Evolutionary conservation across 768 basidiomycete species (phyloP).

Genomic region (Leucocoprinus birnbaumii): DNA sequence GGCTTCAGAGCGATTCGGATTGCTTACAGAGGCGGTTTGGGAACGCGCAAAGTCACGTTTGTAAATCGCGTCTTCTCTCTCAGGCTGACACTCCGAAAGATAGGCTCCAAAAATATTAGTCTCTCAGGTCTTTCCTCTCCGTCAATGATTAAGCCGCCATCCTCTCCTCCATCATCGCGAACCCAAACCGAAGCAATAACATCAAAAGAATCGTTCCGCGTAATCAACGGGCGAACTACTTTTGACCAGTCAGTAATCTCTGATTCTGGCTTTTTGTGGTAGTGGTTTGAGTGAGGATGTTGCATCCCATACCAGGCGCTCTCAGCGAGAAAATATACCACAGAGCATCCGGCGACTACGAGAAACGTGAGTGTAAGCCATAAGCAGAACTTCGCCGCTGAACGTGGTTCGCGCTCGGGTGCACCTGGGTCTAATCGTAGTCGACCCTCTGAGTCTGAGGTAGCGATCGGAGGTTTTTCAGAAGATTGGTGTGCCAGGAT

Average conservation of each 20-base stretch:
- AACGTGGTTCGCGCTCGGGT: constrained; percentile 8
- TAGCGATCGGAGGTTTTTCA: too few relatives aligned
- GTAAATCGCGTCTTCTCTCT: constrained; percentile 22
- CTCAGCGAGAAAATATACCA: neutral
- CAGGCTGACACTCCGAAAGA: constrained; percentile 25
- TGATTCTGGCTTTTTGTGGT: neutral
- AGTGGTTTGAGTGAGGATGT: constrained; percentile 4
- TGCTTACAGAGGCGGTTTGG: constrained; percentile 30
- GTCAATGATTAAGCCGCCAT: neutral
- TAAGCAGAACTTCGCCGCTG: constrained; percentile 6
- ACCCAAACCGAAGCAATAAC: constrained; percentile 19
- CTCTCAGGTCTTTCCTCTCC: constrained; percentile 12
- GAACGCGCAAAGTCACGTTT: constrained; percentile 24
- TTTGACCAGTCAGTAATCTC: constrained; percentile 5
- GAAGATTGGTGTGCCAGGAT: too few relatives aligned
- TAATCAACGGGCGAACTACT: constrained; percentile 18
- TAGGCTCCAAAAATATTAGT: constrained; percentile 24
- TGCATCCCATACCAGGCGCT: neutral
- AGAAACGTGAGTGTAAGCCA: neutral
- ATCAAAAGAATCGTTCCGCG: constrained; percentile 15
- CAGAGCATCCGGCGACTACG: neutral
- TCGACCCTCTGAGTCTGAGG: too few relatives aligned
- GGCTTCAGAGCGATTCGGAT: neutral
- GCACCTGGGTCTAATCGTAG: constrained; percentile 8
- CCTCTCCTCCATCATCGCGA: neutral